Base-by-base conservation (phyloP, 441 rosid species). In the Pelargonium myrrhifolium region DNA sequence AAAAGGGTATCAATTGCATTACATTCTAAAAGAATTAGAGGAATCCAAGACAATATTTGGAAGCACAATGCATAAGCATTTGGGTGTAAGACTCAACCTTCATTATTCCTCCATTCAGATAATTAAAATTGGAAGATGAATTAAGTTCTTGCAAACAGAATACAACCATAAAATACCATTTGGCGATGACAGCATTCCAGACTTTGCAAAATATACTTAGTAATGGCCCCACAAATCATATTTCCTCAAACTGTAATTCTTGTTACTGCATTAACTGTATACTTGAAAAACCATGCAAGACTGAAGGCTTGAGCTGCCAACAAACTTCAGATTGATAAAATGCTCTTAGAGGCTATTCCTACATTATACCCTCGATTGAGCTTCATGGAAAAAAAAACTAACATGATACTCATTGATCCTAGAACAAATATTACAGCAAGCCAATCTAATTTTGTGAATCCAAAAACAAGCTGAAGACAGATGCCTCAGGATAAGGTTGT, bases 111-210 rank as follows among this genome's bases (percentile, higher is more conserved):
- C 47, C 43, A 49, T 60, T 22, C 3, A 62, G 12, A 9, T 62
- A 1, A 45, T 31, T n/a, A 45, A 31, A 72, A n/a, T 45, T 31
- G 51, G 35, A 21, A 66, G 17, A 60, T 45, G 20, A 31, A 4
- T 47, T 9, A 8, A 28, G 47, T 31, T 59, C 20, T 24, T 31
- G 15, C 6, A 24, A n/a, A 28, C 7, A 26, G 22, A 4, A 65
- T 58, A 20, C 3, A 40, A 26, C 68, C 68, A 22, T 43, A n/a
- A 65, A 18, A 56, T 40, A 40, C 31, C 20, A 69, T 26, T 24
- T 0, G 12, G 9, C 26, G 12, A 37, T 17, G 3, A 51, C 12
- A 39, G 10, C 5, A 24, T 37, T 39, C 31, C 12, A 14, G 20
- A 11, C n/a, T 17, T 42, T 9, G 1, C 60, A 55, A 20, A 18